Evolutionary conservation across 257 asterid genomes (phyloP).

Genomic region (Lantana camara): DNA sequence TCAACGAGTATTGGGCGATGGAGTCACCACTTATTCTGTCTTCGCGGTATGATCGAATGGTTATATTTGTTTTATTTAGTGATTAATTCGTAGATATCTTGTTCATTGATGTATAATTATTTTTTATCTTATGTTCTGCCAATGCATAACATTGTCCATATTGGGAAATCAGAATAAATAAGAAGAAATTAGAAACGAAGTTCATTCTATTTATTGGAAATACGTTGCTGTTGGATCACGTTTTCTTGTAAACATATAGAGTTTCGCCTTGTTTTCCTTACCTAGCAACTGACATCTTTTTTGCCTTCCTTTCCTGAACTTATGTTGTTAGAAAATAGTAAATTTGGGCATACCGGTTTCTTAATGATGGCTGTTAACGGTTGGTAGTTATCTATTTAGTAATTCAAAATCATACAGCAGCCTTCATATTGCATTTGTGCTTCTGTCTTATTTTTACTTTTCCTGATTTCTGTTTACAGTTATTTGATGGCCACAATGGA

Average conservation of each 20-base stretch:
- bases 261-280: background rate
- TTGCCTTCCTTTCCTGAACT: background rate
- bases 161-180: background rate
- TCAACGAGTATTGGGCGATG: slow-evolving; percentile 77
- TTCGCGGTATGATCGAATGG: slow-evolving; percentile 52
- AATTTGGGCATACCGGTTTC: background rate
- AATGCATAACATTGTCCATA: background rate
- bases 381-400: background rate
- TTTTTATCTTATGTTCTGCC: slow-evolving; percentile 1
- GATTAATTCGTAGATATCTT: background rate
- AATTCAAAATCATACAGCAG: background rate
- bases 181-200: background rate
- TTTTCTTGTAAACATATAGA: background rate
- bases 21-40: slow-evolving; percentile 75
- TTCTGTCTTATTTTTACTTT: slow-evolving; percentile 19
- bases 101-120: background rate
- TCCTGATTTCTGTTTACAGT: slow-evolving; percentile 41
- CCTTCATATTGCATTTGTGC: background rate
- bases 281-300: background rate
- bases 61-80: background rate
- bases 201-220: background rate
- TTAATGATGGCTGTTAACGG: background rate
- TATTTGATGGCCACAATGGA: slow-evolving; percentile 92
- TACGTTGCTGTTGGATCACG: background rate
- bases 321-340: background rate